These are phyloP conservation scores for Pestalotiopsis sp. DNA, from an alignment of 2,329 filamentous ascomycete species.

Conservation along the genomic window DNA sequence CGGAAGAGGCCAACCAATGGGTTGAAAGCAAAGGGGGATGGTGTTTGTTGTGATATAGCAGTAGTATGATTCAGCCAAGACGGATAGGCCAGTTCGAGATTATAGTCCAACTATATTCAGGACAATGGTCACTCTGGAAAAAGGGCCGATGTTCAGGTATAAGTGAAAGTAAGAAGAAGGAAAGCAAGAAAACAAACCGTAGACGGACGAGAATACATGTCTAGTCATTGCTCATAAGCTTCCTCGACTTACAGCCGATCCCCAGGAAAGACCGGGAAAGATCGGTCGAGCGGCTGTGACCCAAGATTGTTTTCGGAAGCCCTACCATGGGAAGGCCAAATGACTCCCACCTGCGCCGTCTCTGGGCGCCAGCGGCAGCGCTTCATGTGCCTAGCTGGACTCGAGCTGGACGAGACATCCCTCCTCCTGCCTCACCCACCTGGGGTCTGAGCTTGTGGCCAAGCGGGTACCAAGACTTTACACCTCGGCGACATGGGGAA, in stretches of 20 bases:
- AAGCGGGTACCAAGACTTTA: background rate
- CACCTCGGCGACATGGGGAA: slow-evolving; percentile 10
- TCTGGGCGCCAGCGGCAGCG: background rate
- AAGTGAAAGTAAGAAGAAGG: background rate
- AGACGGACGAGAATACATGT: slow-evolving; percentile 6
- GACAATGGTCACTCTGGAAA: background rate
- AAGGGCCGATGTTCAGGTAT: background rate
- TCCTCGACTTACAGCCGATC: background rate
- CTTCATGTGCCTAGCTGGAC: background rate
- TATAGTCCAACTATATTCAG: background rate
- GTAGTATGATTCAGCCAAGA: background rate
- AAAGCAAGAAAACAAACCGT: background rate
- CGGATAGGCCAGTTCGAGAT: background rate
- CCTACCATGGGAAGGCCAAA: background rate
- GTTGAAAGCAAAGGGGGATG: background rate
- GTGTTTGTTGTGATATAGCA: background rate
- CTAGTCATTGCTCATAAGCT: slow-evolving; percentile 5
- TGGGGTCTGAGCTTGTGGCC: slow-evolving; percentile 3
- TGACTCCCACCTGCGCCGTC: background rate
- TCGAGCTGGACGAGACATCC: background rate
- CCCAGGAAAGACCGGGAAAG: slow-evolving; percentile 26
- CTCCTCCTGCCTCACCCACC: background rate
- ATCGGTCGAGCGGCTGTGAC: slow-evolving; percentile 37
- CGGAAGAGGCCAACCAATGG: background rate
- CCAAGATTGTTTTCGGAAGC: background rate